phyloP scores from a whole-genome alignment of 2,329 filamentous ascomycete species.

The Trematosphaeria pertusa region DNA sequence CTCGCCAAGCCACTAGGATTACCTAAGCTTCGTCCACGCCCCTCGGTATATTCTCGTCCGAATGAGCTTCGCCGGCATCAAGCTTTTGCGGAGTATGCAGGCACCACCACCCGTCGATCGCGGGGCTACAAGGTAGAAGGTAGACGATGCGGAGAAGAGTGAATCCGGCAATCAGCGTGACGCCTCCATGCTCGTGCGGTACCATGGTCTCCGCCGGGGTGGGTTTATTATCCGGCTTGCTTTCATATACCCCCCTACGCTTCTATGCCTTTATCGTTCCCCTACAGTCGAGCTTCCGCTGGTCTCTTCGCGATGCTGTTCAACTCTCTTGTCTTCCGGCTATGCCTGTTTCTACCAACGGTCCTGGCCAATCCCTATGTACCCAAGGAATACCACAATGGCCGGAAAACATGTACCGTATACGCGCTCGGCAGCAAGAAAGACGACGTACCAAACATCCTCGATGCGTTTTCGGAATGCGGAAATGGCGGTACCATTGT shows the following conservation, averaged over 20 bases:
- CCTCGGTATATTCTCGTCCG: conserved; percentile 12
- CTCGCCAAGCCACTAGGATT: conserved; percentile 10
- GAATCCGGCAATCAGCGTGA: conserved; percentile 11
- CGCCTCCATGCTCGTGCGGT: background rate
- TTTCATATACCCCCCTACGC: too few species aligned
- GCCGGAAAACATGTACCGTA: conserved; percentile 48
- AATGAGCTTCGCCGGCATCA: conserved; percentile 4
- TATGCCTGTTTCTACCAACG: background rate
- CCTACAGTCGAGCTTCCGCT: too few species aligned
- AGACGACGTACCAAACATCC: conserved; percentile 52
- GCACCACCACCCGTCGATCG: background rate
- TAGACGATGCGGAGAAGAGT: background rate
- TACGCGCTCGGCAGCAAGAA: conserved; percentile 45
- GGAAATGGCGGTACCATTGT: conserved; percentile 54
- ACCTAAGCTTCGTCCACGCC: conserved; percentile 1
- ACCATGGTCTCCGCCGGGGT: too few species aligned
- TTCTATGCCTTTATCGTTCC: too few species aligned
- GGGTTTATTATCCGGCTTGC: too few species aligned
- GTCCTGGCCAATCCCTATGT: conserved; percentile 11
- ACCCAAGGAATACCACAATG: conserved; percentile 8
- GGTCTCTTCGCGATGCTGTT: too few species aligned
- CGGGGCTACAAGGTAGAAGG: background rate
- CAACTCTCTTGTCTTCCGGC: conserved; percentile 8
- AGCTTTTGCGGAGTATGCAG: background rate
- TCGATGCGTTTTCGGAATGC: conserved; percentile 51